A percentile compares a stretch with the other conserved stretches of the same genome.
phyloP scores from a whole-genome alignment of 2,329 filamentous ascomycete genomes.

The Ophiostoma triangulosporum region DNA sequence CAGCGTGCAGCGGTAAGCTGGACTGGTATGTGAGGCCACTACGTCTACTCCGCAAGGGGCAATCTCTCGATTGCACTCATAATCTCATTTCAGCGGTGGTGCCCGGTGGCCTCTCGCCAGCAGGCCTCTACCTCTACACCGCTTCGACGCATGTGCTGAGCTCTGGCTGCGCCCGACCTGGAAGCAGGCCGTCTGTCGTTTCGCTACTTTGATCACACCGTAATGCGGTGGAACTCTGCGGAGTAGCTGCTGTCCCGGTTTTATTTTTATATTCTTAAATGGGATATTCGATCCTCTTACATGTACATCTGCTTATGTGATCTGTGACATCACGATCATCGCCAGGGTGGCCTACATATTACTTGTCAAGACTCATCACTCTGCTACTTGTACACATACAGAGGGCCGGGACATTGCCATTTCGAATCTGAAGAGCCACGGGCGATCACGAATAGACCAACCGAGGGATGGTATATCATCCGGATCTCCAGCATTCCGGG shows the following conservation, averaged over 20 bases:
- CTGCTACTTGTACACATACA: neutral
- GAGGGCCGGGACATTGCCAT: neutral
- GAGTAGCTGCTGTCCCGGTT: neutral
- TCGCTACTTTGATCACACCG: neutral
- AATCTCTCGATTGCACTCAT: neutral
- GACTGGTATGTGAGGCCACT: neutral
- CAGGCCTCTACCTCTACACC: neutral
- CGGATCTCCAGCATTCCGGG: neutral
- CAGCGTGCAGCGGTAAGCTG: neutral
- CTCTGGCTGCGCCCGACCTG: too few relatives aligned
- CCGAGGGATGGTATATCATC: neutral
- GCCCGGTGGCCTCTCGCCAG: neutral
- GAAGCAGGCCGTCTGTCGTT: neutral
- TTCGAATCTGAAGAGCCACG: neutral
- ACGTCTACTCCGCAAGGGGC: too few relatives aligned
- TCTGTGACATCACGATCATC: conserved; percentile 10
- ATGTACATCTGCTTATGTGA: neutral
- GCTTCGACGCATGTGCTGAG: neutral
- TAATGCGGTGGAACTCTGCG: neutral
- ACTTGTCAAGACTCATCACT: too few relatives aligned
- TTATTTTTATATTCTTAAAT: neutral
- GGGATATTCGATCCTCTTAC: neutral
- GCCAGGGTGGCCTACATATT: neutral
- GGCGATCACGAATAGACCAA: neutral
- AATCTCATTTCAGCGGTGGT: neutral